These are phyloP conservation scores for Candolleomyces aberdarensis DNA, from an alignment of 768 basidiomycete species.

Conservation along the genomic window DNA sequence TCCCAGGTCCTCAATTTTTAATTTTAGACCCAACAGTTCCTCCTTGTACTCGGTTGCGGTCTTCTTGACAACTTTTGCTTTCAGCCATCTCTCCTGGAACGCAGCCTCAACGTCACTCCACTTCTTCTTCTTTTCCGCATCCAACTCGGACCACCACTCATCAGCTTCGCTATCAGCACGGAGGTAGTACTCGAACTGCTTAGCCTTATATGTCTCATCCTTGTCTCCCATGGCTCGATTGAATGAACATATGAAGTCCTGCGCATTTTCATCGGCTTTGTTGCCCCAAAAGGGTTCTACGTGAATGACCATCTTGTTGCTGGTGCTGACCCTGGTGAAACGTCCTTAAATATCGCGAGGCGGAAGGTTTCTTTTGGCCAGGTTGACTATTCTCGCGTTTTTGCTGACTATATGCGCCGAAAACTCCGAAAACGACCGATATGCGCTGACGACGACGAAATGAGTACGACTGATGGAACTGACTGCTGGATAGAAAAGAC, in stretches of 20 bases:
- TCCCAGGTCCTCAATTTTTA: not conserved
- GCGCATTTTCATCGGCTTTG: not conserved
- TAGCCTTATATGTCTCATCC: not conserved
- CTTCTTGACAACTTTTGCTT: not conserved
- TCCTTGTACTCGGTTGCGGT: constrained; percentile 10
- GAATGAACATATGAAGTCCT: not conserved
- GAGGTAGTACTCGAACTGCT: not conserved
- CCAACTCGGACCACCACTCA: not conserved
- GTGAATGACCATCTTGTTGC: constrained; percentile 10
- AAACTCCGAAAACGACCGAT: no score
- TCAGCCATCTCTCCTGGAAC: not conserved
- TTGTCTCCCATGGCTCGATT: not conserved
- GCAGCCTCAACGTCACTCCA: not conserved
- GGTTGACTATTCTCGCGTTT: no score
- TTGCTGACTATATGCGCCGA: no score
- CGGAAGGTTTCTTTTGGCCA: no score
- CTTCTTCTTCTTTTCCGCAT: not conserved
- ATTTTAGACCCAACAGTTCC: constrained; percentile 21
- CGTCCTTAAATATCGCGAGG: no score
- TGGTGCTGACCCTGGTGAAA: constrained; percentile 14
- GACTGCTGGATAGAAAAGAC: no score
- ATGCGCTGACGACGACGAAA: no score
- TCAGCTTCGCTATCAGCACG: not conserved
- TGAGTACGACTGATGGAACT: no score
- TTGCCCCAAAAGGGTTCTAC: not conserved